Evolutionary conservation across 1,284 basidiomycete species (phyloP), one percentile per base, ranked within the genome.

Genomic region (Apiotrichum laibachii): DNA sequence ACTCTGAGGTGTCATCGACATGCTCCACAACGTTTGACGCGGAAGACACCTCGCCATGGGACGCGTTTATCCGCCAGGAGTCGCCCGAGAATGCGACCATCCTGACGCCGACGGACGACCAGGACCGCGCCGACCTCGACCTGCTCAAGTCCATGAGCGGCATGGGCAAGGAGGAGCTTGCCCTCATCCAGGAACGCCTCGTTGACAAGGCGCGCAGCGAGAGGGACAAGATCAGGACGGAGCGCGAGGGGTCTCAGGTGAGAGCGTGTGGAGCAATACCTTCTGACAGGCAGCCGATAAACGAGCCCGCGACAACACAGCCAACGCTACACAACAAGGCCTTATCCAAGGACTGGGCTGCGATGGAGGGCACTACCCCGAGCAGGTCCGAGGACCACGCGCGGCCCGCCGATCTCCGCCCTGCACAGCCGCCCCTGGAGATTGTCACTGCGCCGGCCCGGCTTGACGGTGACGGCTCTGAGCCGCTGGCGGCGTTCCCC

Each of bases 201-300:
- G 72, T 77, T 12, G 55, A 61, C 15, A 72, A 70, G 54, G 75
- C 75, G 5, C 71, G 69, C 47, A 46, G 49, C 19, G 75, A 77
- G 50, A 55, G 74, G 31, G 59, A 69, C 50, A 68, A 61, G 10
- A 51, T 73, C 34, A 60, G 70, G n/a, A 46, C 49, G 1, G 40
- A 50, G 15, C 48, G 49, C 18, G 60, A 61, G 33, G 46, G 37
- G 40, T 37, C 49, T 7, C 9, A 48, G 15, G 15, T 46, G 44
- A 26, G 22, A 3, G 26, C 26, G 26, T 3, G 26, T 31, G 26
- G 26, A 31, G 26, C 26, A 31, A 4, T 7, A 31, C 26, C 26
- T 31, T 31, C 26, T 31, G 26, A 31, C 26, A 31, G 26, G 26
- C 26, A 31, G 26, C 26, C 7, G 26, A 31, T 7, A 31, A 31